phyloP scores from a whole-genome alignment of 306 rosid species.

The Castanea sativa region DNA sequence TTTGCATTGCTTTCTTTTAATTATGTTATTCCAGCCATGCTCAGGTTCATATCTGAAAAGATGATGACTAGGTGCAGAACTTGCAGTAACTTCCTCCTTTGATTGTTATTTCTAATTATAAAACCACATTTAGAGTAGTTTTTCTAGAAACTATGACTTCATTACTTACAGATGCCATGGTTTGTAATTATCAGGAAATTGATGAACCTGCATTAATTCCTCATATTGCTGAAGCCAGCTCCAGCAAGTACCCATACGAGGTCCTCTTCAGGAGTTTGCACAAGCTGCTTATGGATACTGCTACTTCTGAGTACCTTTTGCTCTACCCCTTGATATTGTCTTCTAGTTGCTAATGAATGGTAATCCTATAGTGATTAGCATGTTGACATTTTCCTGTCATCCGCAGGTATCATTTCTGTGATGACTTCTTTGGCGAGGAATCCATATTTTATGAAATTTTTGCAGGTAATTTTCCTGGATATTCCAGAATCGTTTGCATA shows the following conservation, averaged over 20 bases:
- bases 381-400: conserved; percentile 25
- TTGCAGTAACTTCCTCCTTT: not conserved
- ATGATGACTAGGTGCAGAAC: not conserved
- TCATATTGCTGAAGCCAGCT: conserved; percentile 89
- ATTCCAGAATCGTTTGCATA: not conserved
- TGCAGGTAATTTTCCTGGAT: conserved; percentile 48
- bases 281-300: conserved; percentile 88
- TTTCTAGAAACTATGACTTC: not conserved
- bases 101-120: not conserved
- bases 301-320: conserved; percentile 80
- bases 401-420: conserved; percentile 78
- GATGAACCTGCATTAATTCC: conserved; percentile 91
- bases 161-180: not conserved
- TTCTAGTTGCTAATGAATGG: conserved; percentile 10
- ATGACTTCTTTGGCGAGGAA: conserved; percentile 74
- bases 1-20: not conserved
- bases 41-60: not conserved
- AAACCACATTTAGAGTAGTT: not conserved
- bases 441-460: conserved; percentile 71
- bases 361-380: conserved; percentile 3
- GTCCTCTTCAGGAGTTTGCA: conserved; percentile 91
- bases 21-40: not conserved
- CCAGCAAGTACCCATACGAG: conserved; percentile 78
- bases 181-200: conserved; percentile 51
- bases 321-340: conserved; percentile 22